Evolutionary conservation across 2,329 filamentous ascomycete species (phyloP), one percentile per base, ranked within the genome.

Genomic region (Didymella pomorum): DNA sequence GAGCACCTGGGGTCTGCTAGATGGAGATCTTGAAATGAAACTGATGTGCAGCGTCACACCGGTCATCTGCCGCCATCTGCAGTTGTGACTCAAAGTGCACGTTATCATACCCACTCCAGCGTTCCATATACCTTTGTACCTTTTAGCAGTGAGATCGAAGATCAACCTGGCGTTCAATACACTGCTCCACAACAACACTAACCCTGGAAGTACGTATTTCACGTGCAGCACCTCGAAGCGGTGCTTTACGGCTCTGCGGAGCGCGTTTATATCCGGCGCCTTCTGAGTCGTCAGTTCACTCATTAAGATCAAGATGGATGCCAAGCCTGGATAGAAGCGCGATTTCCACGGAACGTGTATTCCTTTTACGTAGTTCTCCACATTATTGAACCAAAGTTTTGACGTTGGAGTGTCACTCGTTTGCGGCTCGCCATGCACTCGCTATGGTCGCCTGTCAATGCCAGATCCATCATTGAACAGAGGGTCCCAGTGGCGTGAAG

Each of bases 401-500:
- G 14, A 43, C 3, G 16, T 33, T 9, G 5, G 21, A 14, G 25
- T 26, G 47, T 28, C 39, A 4, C 20, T 50, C 45, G 44, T 50
- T 26, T 26, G 49, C 29, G 29, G 12, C n/a, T 50, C 46, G 37
- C n/a, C 37, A 48, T 45, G 49, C 28, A 14, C 21, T 50, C 46
- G 25, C n/a, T 29, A 39, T 45, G 55, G 11, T 20, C 28, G 23
- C 50, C 46, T 43, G 52, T 45, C 49, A 50, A 28, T 41, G 44
- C 45, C 29, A 31, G 44, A 45, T 18, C 52, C 43, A 35, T 47
- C 45, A 44, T 20, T 48, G 41, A 28, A 33, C 23, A 18, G 16
- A 54, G 51, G 44, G 46, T 31, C 47, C 28, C n/a, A 20, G 52
- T 43, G 44, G 45, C 42, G 52, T 51, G 46, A 54, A 49, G 56